Evolutionary conservation across 441 rosid genomes (phyloP).

Genomic region (Populus tomentosa): DNA sequence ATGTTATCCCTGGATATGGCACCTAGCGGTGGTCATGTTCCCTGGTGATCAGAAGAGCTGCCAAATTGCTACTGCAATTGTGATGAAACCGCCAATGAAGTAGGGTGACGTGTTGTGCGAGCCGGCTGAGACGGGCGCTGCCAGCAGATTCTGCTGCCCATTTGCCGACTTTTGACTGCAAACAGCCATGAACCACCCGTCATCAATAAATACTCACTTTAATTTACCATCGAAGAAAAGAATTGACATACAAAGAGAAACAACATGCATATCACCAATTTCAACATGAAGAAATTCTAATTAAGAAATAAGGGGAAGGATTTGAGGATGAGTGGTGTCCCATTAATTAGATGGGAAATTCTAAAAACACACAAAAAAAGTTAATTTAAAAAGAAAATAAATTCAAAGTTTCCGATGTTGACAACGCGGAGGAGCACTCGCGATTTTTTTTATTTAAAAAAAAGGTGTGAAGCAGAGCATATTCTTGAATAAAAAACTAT

Average conservation of each 20-base stretch:
- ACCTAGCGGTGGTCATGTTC: not conserved
- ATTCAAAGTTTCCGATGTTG: too few species aligned
- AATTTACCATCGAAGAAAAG: not conserved
- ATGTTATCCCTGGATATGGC: not conserved
- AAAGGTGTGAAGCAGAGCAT: not conserved
- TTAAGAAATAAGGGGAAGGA: not conserved
- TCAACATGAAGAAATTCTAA: not conserved
- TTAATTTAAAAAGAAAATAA: too few species aligned
- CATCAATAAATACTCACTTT: not conserved
- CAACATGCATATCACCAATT: not conserved
- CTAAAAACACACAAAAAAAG: too few species aligned
- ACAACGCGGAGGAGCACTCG: too few species aligned
- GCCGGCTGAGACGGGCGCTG: conserved; percentile 25
- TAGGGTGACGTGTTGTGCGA: conserved; percentile 2
- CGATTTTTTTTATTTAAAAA: too few species aligned
- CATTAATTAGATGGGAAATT: too few species aligned
- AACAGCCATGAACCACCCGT: not conserved
- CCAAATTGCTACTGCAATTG: conserved; percentile 17
- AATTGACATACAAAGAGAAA: too few species aligned
- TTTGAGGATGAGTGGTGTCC: not conserved
- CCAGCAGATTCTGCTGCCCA: conserved; percentile 17
- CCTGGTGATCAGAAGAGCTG: conserved; percentile 12
- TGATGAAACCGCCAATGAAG: conserved; percentile 5
- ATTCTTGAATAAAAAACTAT: not conserved
- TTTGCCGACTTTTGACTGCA: conserved; percentile 39